These are phyloP conservation scores for Harringtonia aguacate DNA, from an alignment of 2,329 filamentous ascomycete species.

Conservation along the genomic window DNA sequence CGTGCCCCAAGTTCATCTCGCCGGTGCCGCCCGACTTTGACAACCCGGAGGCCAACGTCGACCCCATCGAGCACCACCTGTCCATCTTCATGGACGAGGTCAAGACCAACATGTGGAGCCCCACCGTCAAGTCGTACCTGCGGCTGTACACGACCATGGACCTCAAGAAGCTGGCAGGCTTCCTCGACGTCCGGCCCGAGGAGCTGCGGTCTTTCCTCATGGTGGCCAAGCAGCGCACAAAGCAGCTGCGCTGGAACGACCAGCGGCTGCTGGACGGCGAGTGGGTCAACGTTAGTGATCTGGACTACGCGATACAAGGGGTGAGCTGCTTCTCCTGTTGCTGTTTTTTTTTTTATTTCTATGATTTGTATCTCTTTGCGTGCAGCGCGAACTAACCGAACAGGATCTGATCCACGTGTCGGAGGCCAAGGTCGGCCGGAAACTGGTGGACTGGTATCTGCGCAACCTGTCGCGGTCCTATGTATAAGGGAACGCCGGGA, in stretches of 20 bases:
- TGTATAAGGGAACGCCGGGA: constrained; percentile 33
- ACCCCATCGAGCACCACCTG: constrained; percentile 95
- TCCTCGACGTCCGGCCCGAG: constrained; percentile 94
- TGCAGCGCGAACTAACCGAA: constrained; percentile 9
- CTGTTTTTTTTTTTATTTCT: constrained; percentile 1
- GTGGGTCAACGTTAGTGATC: constrained; percentile 81
- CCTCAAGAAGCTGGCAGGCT: constrained; percentile 92
- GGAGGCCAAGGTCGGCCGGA: constrained; percentile 94
- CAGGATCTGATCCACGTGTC: constrained; percentile 97
- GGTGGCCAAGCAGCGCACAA: constrained; percentile 97
- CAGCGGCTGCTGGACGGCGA: constrained; percentile 87
- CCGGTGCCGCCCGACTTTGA: constrained; percentile 96
- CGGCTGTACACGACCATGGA: constrained; percentile 99
- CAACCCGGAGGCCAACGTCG: constrained; percentile 88
- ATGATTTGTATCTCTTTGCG: background rate
- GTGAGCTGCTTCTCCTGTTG: constrained; percentile 41
- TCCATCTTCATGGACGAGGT: constrained; percentile 99
- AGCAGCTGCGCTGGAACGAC: constrained; percentile 90
- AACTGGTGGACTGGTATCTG: constrained; percentile 98
- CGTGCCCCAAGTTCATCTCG: constrained; percentile 99
- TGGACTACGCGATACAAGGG: constrained; percentile 94
- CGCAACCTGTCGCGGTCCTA: constrained; percentile 94
- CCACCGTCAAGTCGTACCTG: constrained; percentile 95
- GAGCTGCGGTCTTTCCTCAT: constrained; percentile 88
- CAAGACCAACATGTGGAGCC: constrained; percentile 97